phyloP scores from a whole-genome alignment of 805 yeast species.

The Clavispora vitiphila region DNA sequence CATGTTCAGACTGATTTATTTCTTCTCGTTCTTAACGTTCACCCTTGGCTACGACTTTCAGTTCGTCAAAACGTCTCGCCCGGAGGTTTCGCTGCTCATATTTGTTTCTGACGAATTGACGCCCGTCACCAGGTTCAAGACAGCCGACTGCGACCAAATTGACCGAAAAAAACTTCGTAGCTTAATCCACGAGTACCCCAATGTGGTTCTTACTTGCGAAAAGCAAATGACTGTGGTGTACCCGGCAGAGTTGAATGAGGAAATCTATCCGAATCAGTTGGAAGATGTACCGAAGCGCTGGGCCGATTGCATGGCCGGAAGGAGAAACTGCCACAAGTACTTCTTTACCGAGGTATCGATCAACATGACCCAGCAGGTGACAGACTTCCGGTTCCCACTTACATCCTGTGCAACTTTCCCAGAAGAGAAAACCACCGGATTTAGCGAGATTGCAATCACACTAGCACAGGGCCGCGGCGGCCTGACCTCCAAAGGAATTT shows the following conservation, averaged over 20 bases:
- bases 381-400: conserved; percentile 1
- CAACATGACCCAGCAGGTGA: neutral
- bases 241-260: conserved; percentile 5
- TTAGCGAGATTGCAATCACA: neutral
- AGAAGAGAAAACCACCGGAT: neutral
- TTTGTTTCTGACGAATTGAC: neutral
- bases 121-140: neutral
- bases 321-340: neutral
- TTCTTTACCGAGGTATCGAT: neutral
- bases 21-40: neutral
- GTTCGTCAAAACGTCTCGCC: neutral
- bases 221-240: conserved; percentile 7
- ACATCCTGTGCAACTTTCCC: neutral
- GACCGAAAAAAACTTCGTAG: conserved; percentile 4
- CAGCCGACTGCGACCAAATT: conserved; percentile 7
- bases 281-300: neutral
- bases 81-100: neutral
- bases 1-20: neutral
- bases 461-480: neutral
- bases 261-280: neutral
- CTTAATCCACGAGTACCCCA: conserved; percentile 7
- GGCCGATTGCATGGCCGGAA: neutral
- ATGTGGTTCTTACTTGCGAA: conserved; percentile 10
- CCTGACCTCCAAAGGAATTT: neutral
- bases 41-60: neutral